Evolutionary conservation across 495 filamentous ascomycete species (phyloP).

Genomic region (Mytilinidion resinicola): DNA sequence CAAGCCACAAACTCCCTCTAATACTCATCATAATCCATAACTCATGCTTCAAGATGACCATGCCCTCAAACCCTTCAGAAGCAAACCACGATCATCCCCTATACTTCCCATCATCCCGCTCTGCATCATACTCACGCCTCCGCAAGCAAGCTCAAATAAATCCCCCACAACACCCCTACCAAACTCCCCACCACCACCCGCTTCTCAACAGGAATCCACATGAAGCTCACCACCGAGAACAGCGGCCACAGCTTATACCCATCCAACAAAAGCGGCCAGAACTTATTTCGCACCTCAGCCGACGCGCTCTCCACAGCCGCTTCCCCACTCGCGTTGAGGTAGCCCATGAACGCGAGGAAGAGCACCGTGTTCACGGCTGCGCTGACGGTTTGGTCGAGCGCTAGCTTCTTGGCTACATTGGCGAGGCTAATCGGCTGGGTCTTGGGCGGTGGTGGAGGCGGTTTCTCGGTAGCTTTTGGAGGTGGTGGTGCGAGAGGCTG

Average conservation of each 20-base stretch:
- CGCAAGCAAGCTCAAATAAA: slow-evolving; percentile 61
- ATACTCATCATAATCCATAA: too few relatives aligned
- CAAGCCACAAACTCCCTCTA: too few relatives aligned
- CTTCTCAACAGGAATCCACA: slow-evolving; percentile 67
- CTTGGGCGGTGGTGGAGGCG: slow-evolving; percentile 1
- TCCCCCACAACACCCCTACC: slow-evolving; percentile 78
- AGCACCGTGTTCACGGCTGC: slow-evolving; percentile 69
- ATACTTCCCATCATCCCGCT: too few relatives aligned
- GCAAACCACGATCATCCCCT: too few relatives aligned
- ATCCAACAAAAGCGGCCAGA: slow-evolving; percentile 57
- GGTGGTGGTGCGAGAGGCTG: slow-evolving; percentile 21
- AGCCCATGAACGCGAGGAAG: slow-evolving; percentile 58
- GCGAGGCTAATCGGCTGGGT: slow-evolving; percentile 7
- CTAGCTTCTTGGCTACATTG: slow-evolving; percentile 75
- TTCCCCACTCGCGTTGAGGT: slow-evolving; percentile 18
- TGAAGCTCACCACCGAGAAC: slow-evolving; percentile 74
- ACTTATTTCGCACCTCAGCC: slow-evolving; percentile 50
- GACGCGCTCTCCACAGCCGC: neutral
- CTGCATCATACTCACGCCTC: neutral
- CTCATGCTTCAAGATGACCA: too few relatives aligned
- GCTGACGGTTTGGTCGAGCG: slow-evolving; percentile 75
- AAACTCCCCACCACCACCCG: slow-evolving; percentile 71
- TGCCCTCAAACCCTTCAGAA: too few relatives aligned
- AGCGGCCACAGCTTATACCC: slow-evolving; percentile 78
- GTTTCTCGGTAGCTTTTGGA: slow-evolving; percentile 8